These are phyloP conservation scores for Botrytis medusae DNA, from an alignment of 2,329 filamentous ascomycete species.

Conservation along the genomic window DNA sequence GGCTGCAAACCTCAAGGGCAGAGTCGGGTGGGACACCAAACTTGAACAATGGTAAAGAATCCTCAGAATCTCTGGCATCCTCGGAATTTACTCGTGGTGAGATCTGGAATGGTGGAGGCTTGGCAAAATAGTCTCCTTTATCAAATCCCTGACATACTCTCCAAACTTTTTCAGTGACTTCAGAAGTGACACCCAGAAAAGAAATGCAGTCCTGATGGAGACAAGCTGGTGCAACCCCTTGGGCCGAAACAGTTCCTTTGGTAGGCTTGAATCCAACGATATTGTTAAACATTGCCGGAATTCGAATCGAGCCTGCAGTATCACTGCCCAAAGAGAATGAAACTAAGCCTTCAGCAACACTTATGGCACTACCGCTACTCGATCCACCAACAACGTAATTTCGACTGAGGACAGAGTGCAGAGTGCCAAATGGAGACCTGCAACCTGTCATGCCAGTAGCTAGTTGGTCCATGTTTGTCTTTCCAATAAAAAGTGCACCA, in stretches of 20 bases:
- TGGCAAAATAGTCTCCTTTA: constrained; percentile 50
- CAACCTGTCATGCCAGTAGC: constrained; percentile 58
- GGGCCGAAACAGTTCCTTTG: constrained; percentile 49
- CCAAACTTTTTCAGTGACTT: constrained; percentile 51
- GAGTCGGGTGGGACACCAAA: constrained; percentile 50
- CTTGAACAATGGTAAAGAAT: constrained; percentile 44
- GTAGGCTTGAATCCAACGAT: constrained; percentile 51
- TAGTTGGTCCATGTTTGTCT: constrained; percentile 55
- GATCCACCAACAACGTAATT: constrained; percentile 55
- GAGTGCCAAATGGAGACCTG: constrained; percentile 52
- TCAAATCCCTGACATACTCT: constrained; percentile 49
- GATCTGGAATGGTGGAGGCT: constrained; percentile 30
- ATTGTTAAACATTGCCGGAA: constrained; percentile 52
- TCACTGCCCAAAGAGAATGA: constrained; percentile 55
- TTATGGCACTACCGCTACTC: constrained; percentile 53
- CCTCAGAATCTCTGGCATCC: constrained; percentile 27
- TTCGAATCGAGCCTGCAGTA: constrained; percentile 53
- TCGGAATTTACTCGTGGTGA: background rate
- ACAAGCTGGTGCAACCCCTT: constrained; percentile 52
- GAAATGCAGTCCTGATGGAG: constrained; percentile 55
- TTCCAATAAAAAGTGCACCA: constrained; percentile 58
- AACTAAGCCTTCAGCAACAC: constrained; percentile 50
- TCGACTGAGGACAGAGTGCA: constrained; percentile 49
- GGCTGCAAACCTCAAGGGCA: constrained; percentile 46
- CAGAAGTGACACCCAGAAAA: constrained; percentile 47